Conservation (phyloP, 306 rosid genomes). For the Aeschynomene evenia region DNA sequence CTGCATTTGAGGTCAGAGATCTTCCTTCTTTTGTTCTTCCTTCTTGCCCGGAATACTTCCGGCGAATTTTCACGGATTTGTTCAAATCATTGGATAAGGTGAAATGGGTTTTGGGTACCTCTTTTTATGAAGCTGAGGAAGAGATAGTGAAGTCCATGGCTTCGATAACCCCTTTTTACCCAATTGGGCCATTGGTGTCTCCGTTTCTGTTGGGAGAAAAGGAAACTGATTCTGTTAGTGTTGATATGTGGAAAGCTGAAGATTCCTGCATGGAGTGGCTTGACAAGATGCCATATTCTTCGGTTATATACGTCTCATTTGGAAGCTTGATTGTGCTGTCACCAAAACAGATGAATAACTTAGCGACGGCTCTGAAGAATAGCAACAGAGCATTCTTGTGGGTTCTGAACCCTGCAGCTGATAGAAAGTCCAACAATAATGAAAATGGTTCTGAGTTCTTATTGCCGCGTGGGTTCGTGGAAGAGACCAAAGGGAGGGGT, state of each 20-base stretch:
- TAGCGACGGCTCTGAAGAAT: slow-evolving; percentile 44
- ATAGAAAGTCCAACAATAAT: background rate
- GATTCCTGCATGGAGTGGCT: slow-evolving; percentile 54
- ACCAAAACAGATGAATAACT: slow-evolving; percentile 35
- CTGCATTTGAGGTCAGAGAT: slow-evolving; percentile 40
- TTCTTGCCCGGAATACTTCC: slow-evolving; percentile 19
- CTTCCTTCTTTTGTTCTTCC: slow-evolving; percentile 56
- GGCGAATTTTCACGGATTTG: background rate
- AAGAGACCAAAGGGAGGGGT: slow-evolving; percentile 41
- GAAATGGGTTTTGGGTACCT: slow-evolving; percentile 53
- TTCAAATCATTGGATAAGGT: slow-evolving; percentile 31
- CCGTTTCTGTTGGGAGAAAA: slow-evolving; percentile 46
- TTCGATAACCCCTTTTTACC: slow-evolving; percentile 29
- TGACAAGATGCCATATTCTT: slow-evolving; percentile 19
- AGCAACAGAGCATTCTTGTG: slow-evolving; percentile 52
- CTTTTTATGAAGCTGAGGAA: slow-evolving; percentile 50
- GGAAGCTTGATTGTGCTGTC: slow-evolving; percentile 51
- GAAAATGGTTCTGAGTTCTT: background rate
- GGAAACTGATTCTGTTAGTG: slow-evolving; percentile 12
- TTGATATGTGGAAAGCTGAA: slow-evolving; percentile 58
- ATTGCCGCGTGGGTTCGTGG: slow-evolving; percentile 32
- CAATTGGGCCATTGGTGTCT: slow-evolving; percentile 60
- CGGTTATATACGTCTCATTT: slow-evolving; percentile 55
- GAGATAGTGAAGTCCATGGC: slow-evolving; percentile 48
- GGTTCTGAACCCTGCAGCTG: slow-evolving; percentile 51